Evolutionary conservation across 2,329 filamentous ascomycete genomes (phyloP).

Genomic region (Diaporthe vaccinii): DNA sequence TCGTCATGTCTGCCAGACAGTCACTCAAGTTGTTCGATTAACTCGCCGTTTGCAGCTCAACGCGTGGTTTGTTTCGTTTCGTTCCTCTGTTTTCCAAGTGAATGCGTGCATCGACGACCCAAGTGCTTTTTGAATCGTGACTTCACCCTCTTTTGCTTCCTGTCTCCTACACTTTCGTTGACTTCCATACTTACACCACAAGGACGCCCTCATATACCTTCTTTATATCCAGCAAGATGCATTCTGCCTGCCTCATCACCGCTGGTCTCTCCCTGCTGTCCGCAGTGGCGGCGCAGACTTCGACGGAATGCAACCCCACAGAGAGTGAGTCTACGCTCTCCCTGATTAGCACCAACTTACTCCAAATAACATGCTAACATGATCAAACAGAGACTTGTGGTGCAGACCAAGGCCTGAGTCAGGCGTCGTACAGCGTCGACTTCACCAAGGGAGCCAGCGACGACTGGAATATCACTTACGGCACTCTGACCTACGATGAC

Average conservation of each 20-base stretch:
- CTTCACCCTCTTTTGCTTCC: not conserved
- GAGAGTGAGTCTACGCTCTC: conserved; percentile 38
- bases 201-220: not conserved
- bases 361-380: not conserved
- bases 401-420: conserved; percentile 40
- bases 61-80: not conserved
- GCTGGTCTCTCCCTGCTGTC: conserved; percentile 36
- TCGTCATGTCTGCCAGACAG: not conserved
- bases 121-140: not conserved
- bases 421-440: conserved; percentile 59
- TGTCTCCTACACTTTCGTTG: not conserved
- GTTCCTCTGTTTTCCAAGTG: not conserved
- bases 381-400: conserved; percentile 35
- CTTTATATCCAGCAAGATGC: conserved; percentile 31
- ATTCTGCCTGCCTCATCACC: conserved; percentile 4
- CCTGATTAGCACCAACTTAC: not conserved
- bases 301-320: conserved; percentile 44
- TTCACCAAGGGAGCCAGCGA: conserved; percentile 74
- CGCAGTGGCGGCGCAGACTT: conserved; percentile 41
- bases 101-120: not conserved
- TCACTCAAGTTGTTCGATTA: not conserved
- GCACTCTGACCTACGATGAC: conserved; percentile 45
- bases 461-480: conserved; percentile 45
- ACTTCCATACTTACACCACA: not conserved
- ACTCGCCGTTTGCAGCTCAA: not conserved